phyloP scores from a whole-genome alignment of 2,329 filamentous ascomycete genomes.

The Ceratocystis cacaofunesta region DNA sequence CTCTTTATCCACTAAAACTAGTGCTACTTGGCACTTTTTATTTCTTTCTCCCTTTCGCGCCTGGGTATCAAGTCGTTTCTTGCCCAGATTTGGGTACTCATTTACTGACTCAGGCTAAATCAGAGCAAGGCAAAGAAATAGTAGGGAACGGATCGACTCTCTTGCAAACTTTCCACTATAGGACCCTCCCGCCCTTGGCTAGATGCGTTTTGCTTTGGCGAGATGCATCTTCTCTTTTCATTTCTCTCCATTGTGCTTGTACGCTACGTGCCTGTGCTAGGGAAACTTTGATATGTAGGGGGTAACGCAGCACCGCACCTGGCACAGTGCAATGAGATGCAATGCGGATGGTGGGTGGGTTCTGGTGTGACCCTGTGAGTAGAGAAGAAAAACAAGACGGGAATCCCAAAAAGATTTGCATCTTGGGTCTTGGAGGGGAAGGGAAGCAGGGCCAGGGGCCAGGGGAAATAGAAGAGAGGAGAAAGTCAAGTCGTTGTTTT shows the following conservation, averaged over 20 bases:
- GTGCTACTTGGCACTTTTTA: background rate
- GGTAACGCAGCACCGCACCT: background rate
- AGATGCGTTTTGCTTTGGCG: background rate
- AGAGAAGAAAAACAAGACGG: background rate
- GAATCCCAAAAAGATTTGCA: background rate
- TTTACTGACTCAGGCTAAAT: background rate
- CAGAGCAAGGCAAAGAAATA: background rate
- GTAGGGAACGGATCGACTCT: background rate
- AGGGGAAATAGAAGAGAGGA: slow-evolving; percentile 1
- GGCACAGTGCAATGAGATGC: background rate
- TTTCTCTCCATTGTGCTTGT: background rate
- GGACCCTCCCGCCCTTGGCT: background rate
- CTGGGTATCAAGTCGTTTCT: background rate
- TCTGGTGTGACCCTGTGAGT: background rate
- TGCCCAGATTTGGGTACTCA: background rate
- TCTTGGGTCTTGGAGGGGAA: background rate
- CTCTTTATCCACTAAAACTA: too few species aligned
- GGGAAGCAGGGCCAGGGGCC: background rate
- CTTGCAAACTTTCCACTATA: too few species aligned
- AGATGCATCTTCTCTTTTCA: background rate
- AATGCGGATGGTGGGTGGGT: background rate
- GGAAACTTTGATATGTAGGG: background rate
- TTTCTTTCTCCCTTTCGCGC: background rate
- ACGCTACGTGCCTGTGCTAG: background rate
- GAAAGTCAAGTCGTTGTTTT: background rate